Percentiles rank a stretch among this genome's conserved stretches.
Evolutionary conservation across 768 basidiomycete species (phyloP).

Genomic region (Hortiboletus campestris): DNA sequence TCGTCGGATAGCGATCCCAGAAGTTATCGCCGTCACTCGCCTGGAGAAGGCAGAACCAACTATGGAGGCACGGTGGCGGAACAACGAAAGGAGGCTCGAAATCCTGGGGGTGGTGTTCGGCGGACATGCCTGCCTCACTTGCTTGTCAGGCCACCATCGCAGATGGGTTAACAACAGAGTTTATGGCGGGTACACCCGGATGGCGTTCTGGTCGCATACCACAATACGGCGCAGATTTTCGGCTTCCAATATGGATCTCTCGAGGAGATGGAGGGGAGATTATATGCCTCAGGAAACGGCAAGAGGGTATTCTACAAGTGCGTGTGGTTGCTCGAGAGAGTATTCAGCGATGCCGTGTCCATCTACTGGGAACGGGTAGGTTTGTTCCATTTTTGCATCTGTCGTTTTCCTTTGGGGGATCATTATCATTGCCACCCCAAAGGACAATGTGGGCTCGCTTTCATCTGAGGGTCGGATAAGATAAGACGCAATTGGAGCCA

Average conservation of each 20-base stretch:
- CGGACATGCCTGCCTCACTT: constrained; percentile 29
- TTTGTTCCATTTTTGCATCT: not conserved
- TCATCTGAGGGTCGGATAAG: constrained; percentile 46
- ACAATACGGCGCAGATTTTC: constrained; percentile 83
- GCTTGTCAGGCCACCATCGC: constrained; percentile 7
- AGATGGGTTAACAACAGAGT: too few relatives aligned
- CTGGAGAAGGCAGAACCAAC: constrained; percentile 28
- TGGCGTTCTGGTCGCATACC: constrained; percentile 85
- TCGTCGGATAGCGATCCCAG: constrained; percentile 32
- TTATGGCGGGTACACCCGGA: too few relatives aligned
- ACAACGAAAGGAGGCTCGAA: constrained; percentile 15
- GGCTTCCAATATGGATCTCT: constrained; percentile 94
- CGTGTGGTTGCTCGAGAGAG: constrained; percentile 63
- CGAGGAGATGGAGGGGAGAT: constrained; percentile 78
- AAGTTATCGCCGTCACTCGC: constrained; percentile 36
- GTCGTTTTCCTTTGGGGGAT: not conserved
- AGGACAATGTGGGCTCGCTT: not conserved
- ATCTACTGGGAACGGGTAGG: constrained; percentile 69
- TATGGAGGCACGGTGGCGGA: constrained; percentile 33
- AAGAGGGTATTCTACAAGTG: constrained; percentile 75
- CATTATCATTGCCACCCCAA: too few relatives aligned
- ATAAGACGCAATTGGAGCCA: constrained; percentile 33
- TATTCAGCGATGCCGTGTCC: constrained; percentile 56
- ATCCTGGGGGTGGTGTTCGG: constrained; percentile 18
- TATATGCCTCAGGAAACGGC: constrained; percentile 64